Evolutionary conservation across 306 rosid species (phyloP).

Genomic region (Quercus engelmannii): DNA sequence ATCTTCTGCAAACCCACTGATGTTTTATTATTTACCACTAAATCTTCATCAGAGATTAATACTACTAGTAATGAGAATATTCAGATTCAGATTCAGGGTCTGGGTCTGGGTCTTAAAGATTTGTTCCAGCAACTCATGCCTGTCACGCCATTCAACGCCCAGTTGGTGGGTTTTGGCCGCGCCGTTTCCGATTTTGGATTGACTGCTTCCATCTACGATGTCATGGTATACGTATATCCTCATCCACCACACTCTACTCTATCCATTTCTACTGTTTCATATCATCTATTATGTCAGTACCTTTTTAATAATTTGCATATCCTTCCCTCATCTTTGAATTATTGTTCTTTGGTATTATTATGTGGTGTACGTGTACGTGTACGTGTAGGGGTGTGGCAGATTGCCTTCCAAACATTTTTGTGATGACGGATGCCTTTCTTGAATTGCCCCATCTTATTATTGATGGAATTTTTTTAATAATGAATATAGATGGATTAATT

Average conservation of each 20-base stretch:
- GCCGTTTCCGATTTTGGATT: constrained; percentile 77
- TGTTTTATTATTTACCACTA: not conserved
- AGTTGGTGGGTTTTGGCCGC: constrained; percentile 78
- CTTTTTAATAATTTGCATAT: too few relatives aligned
- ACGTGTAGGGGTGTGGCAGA: too few relatives aligned
- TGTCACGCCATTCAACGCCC: constrained; percentile 47
- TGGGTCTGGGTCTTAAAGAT: constrained; percentile 28
- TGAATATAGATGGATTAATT: not conserved
- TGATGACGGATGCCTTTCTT: not conserved
- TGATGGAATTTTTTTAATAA: too few relatives aligned
- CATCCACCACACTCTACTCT: not conserved
- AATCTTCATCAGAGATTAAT: not conserved
- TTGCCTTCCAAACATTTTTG: not conserved
- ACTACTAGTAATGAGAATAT: not conserved
- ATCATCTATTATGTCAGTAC: too few relatives aligned
- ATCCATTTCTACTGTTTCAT: too few relatives aligned
- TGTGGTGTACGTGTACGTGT: too few relatives aligned
- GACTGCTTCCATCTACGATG: constrained; percentile 79
- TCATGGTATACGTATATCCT: constrained; percentile 45
- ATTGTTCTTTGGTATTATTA: too few relatives aligned
- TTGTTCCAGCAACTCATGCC: constrained; percentile 42
- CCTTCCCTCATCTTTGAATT: too few relatives aligned
- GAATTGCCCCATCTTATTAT: not conserved
- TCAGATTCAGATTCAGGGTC: not conserved
- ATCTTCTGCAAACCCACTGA: constrained; percentile 60